Evolutionary conservation across 139 green algal species (phyloP), one percentile per base, ranked within the genome.

Genomic region (Chlorella ohadii): DNA sequence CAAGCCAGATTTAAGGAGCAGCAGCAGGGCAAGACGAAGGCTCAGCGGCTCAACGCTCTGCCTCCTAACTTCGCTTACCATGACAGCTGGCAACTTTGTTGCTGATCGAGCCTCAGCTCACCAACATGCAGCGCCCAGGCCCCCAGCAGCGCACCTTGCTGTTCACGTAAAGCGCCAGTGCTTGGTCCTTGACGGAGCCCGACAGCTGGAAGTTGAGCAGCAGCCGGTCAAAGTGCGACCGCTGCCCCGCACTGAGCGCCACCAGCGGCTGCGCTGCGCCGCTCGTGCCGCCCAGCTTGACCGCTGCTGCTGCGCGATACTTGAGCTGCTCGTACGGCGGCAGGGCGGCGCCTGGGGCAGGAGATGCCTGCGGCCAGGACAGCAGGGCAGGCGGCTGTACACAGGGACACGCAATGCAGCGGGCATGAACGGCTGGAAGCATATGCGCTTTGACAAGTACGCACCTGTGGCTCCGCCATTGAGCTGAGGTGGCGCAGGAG

Each of bases 121-220:
- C n/a, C n/a, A n/a, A n/a, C n/a, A n/a, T n/a, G 9, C 59, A 66
- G 66, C 13, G 38, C 28, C 27, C 39, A 7, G 23, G 0, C 15
- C 12, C 33, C 38, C 39, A 63, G 36, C 34, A 27, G 31, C 74
- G 3, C 61, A 78, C 79, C 72, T 78, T 82, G 22, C 72, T 61
- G 61, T 90, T 91, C 13, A 91, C 79, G 63, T 91, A 91, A 31
- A 91, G 70, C 34, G 82, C 88, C n/a, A 90, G 76, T 2, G 88
- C 83, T 70, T 87, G 79, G 59, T 91, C 86, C 61, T 85, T 78
- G 9, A 87, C 79, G 6, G 39, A 56, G 1, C 71, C 78, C 36
- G 74, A 87, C 1, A 66, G 63, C 23, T 57, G 31, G 39, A 91
- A 85, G 38, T 72, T 56, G 28, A 78, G 85, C 61, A 86, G 68